These are phyloP conservation scores for Cercis canadensis DNA, from an alignment of 306 rosid species.

Conservation along the genomic window DNA sequence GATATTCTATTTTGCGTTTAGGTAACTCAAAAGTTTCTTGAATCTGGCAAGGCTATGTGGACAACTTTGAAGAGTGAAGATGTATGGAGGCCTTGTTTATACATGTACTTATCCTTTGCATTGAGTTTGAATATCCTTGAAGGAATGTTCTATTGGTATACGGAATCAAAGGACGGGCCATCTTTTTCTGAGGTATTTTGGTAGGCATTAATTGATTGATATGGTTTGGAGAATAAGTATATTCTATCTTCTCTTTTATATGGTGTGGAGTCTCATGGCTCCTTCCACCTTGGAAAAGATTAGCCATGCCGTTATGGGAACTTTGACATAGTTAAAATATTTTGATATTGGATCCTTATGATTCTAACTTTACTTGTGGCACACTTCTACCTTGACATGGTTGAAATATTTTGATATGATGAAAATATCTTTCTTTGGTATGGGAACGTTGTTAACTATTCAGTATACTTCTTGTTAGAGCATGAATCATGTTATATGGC, in stretches of 20 bases:
- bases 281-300: neutral
- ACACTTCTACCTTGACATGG: neutral
- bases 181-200: constrained; percentile 81
- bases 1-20: constrained; percentile 43
- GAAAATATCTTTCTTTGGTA: neutral
- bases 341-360: constrained; percentile 6
- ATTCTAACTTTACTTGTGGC: neutral
- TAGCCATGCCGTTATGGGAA: no score
- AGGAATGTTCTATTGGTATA: constrained; percentile 95
- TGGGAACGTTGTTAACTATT: no score
- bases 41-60: constrained; percentile 85
- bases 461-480: neutral
- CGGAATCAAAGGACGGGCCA: constrained; percentile 85
- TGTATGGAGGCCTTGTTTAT: constrained; percentile 90
- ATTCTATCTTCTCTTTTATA: neutral
- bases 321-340: no score
- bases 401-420: neutral
- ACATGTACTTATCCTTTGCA: constrained; percentile 83
- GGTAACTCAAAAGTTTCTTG: constrained; percentile 75
- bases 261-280: neutral
- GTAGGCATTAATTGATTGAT: constrained; percentile 7
- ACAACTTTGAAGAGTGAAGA: constrained; percentile 70
- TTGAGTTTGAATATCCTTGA: constrained; percentile 80
- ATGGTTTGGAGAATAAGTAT: neutral
- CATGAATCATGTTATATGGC: neutral